Conservation (phyloP, 2,329 filamentous ascomycete genomes). For the Chaetomium sp. region DNA sequence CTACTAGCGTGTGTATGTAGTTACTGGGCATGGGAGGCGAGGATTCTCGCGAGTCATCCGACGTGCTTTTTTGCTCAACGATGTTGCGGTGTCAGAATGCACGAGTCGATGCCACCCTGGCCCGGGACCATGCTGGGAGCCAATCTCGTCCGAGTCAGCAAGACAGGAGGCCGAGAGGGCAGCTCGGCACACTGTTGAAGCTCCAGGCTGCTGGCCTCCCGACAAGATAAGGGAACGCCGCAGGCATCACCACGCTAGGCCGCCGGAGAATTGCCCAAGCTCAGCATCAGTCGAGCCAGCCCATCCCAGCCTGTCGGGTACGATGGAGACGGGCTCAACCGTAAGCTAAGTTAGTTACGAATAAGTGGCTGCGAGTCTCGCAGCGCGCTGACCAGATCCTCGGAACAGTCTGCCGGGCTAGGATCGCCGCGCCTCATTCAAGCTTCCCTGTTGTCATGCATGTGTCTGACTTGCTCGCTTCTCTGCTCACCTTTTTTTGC, state of each 20-base stretch:
- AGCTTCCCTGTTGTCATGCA: slow-evolving; percentile 4
- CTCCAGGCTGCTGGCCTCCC: not conserved
- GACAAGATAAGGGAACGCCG: not conserved
- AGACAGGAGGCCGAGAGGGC: not conserved
- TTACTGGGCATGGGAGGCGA: not conserved
- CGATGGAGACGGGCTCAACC: slow-evolving; percentile 6
- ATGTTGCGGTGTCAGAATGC: not conserved
- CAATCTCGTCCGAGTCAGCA: not conserved
- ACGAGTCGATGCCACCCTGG: slow-evolving; percentile 9
- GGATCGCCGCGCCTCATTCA: slow-evolving; percentile 13
- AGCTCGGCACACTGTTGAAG: not conserved
- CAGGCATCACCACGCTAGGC: not conserved
- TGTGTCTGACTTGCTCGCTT: not conserved
- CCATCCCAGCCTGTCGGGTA: slow-evolving; percentile 21
- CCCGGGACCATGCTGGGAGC: slow-evolving; percentile 8
- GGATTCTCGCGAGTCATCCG: not conserved
- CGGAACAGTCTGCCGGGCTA: slow-evolving; percentile 17
- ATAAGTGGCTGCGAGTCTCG: slow-evolving; percentile 3
- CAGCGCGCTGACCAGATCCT: slow-evolving; percentile 23
- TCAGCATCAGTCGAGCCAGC: not conserved
- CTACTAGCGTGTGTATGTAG: not conserved
- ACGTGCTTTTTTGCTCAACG: not conserved
- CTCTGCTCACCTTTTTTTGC: not conserved
- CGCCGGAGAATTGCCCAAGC: not conserved
- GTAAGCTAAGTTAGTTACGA: slow-evolving; percentile 10